Conservation (phyloP, 306 rosid species). For the Phaseolus lunatus region DNA sequence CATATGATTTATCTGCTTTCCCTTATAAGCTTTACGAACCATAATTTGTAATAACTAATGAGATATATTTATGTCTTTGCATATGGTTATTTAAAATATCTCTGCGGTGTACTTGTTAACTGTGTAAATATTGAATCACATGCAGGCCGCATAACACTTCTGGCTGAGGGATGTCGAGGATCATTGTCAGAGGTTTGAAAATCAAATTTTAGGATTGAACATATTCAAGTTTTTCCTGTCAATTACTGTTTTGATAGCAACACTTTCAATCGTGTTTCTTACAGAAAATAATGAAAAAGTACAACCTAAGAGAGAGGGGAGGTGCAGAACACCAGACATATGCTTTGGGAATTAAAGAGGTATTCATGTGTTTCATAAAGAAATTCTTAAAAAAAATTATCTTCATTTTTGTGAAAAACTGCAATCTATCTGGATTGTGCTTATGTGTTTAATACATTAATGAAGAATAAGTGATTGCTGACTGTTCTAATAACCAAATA, state of each 20-base stretch:
- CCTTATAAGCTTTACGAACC: slow-evolving; percentile 4
- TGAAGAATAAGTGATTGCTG: slow-evolving; percentile 10
- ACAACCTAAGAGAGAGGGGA: slow-evolving; percentile 81
- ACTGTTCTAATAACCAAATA: slow-evolving; percentile 4
- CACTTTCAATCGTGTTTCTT: slow-evolving; percentile 21
- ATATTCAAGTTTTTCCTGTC: slow-evolving; percentile 32
- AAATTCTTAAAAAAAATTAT: not conserved
- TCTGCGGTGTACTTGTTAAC: slow-evolving; percentile 24
- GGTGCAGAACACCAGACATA: slow-evolving; percentile 90
- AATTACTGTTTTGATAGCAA: slow-evolving; percentile 36
- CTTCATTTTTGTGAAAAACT: slow-evolving; percentile 30
- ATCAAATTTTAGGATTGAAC: slow-evolving; percentile 36
- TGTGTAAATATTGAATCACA: slow-evolving; percentile 37
- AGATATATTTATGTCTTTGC: slow-evolving; percentile 20
- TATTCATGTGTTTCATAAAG: slow-evolving; percentile 30
- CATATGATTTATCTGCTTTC: slow-evolving; percentile 24
- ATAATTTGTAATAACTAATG: slow-evolving; percentile 10
- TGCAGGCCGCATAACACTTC: slow-evolving; percentile 77
- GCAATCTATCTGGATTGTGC: not conserved
- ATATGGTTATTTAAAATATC: slow-evolving; percentile 32
- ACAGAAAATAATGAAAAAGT: slow-evolving; percentile 76
- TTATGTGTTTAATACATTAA: slow-evolving; percentile 18
- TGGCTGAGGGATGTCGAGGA: slow-evolving; percentile 98
- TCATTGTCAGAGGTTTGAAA: slow-evolving; percentile 88
- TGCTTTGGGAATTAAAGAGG: slow-evolving; percentile 97